Percentiles rank a stretch among this genome's conserved stretches.
Conservation (phyloP, 2,329 filamentous ascomycete genomes). For the Periglandula ipomoeae region DNA sequence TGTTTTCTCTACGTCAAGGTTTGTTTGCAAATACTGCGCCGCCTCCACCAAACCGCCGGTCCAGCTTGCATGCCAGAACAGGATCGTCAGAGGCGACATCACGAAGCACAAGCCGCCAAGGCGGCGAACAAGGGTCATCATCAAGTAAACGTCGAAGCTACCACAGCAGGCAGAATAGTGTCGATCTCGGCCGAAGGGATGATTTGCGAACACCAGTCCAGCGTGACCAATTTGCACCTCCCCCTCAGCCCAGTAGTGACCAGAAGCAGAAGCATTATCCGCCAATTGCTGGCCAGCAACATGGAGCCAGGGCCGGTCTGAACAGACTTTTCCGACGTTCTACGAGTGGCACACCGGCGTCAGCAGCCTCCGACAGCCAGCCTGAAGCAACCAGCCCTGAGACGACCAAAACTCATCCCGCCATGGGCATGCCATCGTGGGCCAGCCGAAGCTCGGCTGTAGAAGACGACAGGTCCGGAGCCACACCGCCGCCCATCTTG, state of each 20-base stretch:
- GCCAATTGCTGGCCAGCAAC: constrained; percentile 36
- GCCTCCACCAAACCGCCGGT: constrained; percentile 41
- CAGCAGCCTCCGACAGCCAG: not conserved
- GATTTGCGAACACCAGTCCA: constrained; percentile 18
- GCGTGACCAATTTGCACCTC: constrained; percentile 12
- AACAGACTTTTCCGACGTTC: constrained; percentile 44
- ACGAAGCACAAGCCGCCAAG: constrained; percentile 9
- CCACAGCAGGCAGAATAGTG: constrained; percentile 19
- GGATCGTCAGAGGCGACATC: constrained; percentile 20
- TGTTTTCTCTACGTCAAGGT: constrained; percentile 33
- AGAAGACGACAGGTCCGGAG: constrained; percentile 36
- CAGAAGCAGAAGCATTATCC: constrained; percentile 38
- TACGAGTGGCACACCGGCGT: constrained; percentile 24
- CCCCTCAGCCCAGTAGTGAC: constrained; percentile 15
- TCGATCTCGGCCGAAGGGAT: constrained; percentile 19
- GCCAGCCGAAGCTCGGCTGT: constrained; percentile 22
- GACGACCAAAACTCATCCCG: constrained; percentile 12
- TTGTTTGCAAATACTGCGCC: constrained; percentile 31
- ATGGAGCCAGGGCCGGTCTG: constrained; percentile 34
- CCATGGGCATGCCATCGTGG: constrained; percentile 32
- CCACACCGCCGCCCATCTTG: constrained; percentile 48
- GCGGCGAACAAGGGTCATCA: not conserved
- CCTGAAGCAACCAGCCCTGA: constrained; percentile 10
- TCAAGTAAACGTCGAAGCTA: constrained; percentile 14
- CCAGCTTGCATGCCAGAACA: constrained; percentile 42